These are phyloP conservation scores for Cordyceps farinosa DNA, from an alignment of 2,329 filamentous ascomycete species.

Conservation along the genomic window DNA sequence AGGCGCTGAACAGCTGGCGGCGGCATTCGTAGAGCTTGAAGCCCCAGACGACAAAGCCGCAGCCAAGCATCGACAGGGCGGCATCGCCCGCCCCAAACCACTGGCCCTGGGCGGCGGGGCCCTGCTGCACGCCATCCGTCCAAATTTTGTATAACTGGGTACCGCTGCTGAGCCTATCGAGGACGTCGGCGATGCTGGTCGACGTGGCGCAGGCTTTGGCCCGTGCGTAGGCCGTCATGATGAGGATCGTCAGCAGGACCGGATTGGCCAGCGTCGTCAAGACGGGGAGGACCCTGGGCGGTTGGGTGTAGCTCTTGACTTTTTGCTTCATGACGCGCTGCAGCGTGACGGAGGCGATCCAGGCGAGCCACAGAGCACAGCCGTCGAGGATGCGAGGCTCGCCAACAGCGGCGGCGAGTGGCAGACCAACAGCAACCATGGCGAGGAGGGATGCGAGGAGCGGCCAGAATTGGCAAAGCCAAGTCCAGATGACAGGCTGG, in stretches of 20 bases:
- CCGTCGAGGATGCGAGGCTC: conserved; percentile 44
- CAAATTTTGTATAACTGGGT: conserved; percentile 35
- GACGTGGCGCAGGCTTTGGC: conserved; percentile 34
- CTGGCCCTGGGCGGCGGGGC: conserved; percentile 20
- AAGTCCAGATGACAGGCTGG: conserved; percentile 4
- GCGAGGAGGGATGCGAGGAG: conserved; percentile 31
- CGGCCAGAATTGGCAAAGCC: conserved; percentile 24
- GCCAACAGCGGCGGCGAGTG: conserved; percentile 32
- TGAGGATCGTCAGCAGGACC: conserved; percentile 45
- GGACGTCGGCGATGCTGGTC: conserved; percentile 29
- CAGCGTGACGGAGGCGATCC: conserved; percentile 40
- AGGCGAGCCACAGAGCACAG: conserved; percentile 46
- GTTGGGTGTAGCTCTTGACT: not conserved
- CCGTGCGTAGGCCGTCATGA: conserved; percentile 42
- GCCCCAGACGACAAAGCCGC: conserved; percentile 51
- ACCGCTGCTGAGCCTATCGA: conserved; percentile 33
- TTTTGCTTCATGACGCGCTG: conserved; percentile 36
- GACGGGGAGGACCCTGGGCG: conserved; percentile 11
- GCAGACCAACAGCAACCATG: conserved; percentile 39
- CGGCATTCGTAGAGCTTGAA: conserved; percentile 52
- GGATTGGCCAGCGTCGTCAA: conserved; percentile 44
- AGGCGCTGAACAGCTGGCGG: conserved; percentile 41
- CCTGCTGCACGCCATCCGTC: conserved; percentile 24
- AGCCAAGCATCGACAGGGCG: conserved; percentile 47
- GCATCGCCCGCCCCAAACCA: conserved; percentile 48